A percentile compares a stretch with the other conserved stretches of the same genome.
phyloP scores from a whole-genome alignment of 1,284 basidiomycete species.

The Bjerkandera adusta region DNA sequence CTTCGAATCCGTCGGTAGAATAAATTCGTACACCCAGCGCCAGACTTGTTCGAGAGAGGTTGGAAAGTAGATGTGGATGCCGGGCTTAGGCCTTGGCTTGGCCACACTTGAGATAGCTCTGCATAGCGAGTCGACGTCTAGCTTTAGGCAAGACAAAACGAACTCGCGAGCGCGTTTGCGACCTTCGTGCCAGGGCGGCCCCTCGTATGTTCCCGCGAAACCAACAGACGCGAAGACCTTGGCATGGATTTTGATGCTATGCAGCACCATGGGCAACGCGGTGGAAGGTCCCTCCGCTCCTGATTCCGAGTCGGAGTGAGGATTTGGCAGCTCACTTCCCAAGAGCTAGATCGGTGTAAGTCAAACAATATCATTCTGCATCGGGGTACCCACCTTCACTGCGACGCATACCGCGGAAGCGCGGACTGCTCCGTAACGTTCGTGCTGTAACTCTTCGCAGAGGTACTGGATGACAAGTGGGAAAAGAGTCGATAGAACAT shows the following conservation, averaged over 20 bases:
- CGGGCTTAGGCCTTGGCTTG: not conserved
- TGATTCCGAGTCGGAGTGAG: constrained; percentile 15
- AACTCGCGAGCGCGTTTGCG: constrained; percentile 47
- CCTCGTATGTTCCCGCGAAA: constrained; percentile 45
- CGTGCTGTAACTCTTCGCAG: constrained; percentile 77
- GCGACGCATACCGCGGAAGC: constrained; percentile 60
- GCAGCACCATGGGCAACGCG: constrained; percentile 33
- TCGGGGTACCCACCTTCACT: constrained; percentile 50
- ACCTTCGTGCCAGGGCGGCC: constrained; percentile 48
- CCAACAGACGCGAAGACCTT: constrained; percentile 59
- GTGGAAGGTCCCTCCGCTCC: constrained; percentile 29
- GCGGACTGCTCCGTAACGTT: constrained; percentile 56
- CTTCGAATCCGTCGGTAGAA: constrained; percentile 56
- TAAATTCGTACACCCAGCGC: constrained; percentile 59
- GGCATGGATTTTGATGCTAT: constrained; percentile 55
- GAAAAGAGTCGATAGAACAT: constrained; percentile 63
- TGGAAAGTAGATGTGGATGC: constrained; percentile 19
- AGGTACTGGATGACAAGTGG: constrained; percentile 69
- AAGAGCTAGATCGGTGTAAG: constrained; percentile 19
- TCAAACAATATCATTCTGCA: not conserved
- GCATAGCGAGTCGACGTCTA: constrained; percentile 43
- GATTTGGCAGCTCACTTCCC: constrained; percentile 17
- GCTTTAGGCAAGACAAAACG: constrained; percentile 39
- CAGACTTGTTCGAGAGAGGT: constrained; percentile 61
- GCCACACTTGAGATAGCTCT: constrained; percentile 16